Evolutionary conservation across 257 asterid species (phyloP), one percentile per base, ranked within the genome.

Genomic region (Fraxinus americana): DNA sequence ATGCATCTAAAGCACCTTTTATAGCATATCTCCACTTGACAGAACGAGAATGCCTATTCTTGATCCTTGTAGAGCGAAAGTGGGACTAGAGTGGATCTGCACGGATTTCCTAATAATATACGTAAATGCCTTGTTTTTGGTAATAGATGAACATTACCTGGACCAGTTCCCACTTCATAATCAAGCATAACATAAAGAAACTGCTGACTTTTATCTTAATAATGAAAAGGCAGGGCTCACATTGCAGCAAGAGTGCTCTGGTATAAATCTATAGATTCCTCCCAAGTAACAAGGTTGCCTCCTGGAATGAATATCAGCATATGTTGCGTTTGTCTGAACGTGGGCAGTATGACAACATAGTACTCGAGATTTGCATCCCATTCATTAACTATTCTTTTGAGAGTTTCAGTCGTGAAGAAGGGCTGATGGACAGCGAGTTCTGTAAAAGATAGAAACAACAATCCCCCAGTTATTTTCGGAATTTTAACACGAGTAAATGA

Each of bases 341-440:
- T 71, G 87, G 32, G 82, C 74, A 78, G 70, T 3, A 97, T 97
- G 72, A 93, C 87, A 38, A 90, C 6, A 1, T 45, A 12, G 89
- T 77, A 71, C 82, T 96, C 96, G 0, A 91, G 97, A 80, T 86
- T 90, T 76, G 79, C 97, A 86, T 92, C 99, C 36, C 99, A 95
- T 66, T 93, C 97, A 54, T 70, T 86, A 7, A 93, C 87, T 76
- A 93, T 72, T 83, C 90, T 86, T 7, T 96, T 86, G 32, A 96
- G 86, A 52, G 94, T 93, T 50, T 92, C 98, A 8, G 95, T 90
- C 32, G 84, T 84, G 83, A 96, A 91, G n/a, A 96, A 93, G n/a
- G 97, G 99, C 83, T 92, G 94, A 74, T 89, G 89, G 73, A 90
- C 87, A 68, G 98, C 98, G 21, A 88, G 87, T 78, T 80, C 97